Percentiles rank a stretch among this genome's conserved stretches.
phyloP scores from a whole-genome alignment of 768 basidiomycete species.

The Dioszegia aurantiaca region DNA sequence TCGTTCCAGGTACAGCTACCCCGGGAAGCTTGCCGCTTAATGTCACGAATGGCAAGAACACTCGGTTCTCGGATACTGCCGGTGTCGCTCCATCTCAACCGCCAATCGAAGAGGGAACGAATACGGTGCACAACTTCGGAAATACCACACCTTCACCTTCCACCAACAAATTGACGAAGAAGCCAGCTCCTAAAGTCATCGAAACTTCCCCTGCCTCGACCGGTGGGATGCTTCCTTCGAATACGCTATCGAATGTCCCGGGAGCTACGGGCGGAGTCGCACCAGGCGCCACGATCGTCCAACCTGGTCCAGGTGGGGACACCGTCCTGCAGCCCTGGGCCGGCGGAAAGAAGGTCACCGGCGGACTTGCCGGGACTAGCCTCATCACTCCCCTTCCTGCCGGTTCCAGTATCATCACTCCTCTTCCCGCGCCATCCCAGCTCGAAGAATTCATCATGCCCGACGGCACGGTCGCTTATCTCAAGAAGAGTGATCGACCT shows the following conservation, averaged over 20 bases:
- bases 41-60: constrained; percentile 23
- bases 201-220: not conserved
- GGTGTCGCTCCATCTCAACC: constrained; percentile 1
- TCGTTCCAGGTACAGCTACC: not conserved
- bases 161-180: constrained; percentile 26
- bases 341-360: no score
- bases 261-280: constrained; percentile 9
- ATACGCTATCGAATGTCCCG: not conserved
- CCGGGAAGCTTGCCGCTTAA: constrained; percentile 13
- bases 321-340: no score
- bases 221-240: not conserved
- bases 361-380: no score
- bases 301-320: not conserved
- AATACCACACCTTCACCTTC: not conserved
- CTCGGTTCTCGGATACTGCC: constrained; percentile 37
- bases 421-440: constrained; percentile 8
- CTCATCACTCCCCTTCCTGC: not conserved
- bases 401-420: not conserved
- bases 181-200: not conserved
- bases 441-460: constrained; percentile 35
- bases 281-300: constrained; percentile 8
- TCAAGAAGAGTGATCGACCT: constrained; percentile 22
- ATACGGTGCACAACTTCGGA: constrained; percentile 11
- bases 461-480: constrained; percentile 37
- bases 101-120: not conserved